Percentiles rank a stretch among this genome's conserved stretches.
These are phyloP conservation scores for Zelopaecilomyces penicillatus DNA, from an alignment of 2,329 filamentous ascomycete species.

Conservation along the genomic window DNA sequence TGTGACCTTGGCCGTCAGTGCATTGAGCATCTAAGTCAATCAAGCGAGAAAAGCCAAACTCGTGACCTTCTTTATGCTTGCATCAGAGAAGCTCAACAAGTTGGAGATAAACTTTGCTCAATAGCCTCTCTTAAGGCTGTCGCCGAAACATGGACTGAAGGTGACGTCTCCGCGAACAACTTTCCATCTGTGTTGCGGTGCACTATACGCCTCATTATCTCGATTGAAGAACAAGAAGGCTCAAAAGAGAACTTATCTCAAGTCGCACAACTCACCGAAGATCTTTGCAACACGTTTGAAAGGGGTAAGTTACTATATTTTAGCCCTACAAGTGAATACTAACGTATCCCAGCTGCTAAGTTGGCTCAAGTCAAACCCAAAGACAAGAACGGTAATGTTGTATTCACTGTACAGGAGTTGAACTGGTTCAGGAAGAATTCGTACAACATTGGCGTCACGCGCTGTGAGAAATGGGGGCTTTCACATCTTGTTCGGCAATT, in stretches of 20 bases:
- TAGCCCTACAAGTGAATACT: slow-evolving; percentile 1
- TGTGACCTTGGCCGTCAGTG: slow-evolving; percentile 52
- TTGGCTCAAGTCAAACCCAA: slow-evolving; percentile 25
- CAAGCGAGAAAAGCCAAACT: slow-evolving; percentile 36
- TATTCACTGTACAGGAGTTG: slow-evolving; percentile 58
- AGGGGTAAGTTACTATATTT: slow-evolving; percentile 24
- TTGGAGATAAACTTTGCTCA: slow-evolving; percentile 52
- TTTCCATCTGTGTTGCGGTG: slow-evolving; percentile 37
- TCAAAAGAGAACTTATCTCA: slow-evolving; percentile 8
- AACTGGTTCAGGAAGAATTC: slow-evolving; percentile 79
- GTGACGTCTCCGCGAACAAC: slow-evolving; percentile 16
- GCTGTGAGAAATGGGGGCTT: slow-evolving; percentile 47
- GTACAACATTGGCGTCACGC: slow-evolving; percentile 67
- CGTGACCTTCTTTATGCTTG: slow-evolving; percentile 69
- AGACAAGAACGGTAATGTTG: slow-evolving; percentile 32
- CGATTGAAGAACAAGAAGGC: slow-evolving; percentile 28
- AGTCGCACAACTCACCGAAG: slow-evolving; percentile 23
- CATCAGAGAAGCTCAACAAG: slow-evolving; percentile 63
- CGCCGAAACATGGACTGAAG: slow-evolving; percentile 17
- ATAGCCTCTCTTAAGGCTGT: slow-evolving; percentile 28
- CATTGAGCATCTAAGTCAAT: slow-evolving; percentile 50
- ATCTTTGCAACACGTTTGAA: slow-evolving; percentile 46
- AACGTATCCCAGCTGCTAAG: slow-evolving; percentile 16
- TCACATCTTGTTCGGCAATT: slow-evolving; percentile 48
- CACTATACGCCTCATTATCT: slow-evolving; percentile 41